A percentile compares a stretch with the other conserved stretches of the same genome.
Conservation (phyloP, 305 asterid genomes). For the Solanum hybrid region DNA sequence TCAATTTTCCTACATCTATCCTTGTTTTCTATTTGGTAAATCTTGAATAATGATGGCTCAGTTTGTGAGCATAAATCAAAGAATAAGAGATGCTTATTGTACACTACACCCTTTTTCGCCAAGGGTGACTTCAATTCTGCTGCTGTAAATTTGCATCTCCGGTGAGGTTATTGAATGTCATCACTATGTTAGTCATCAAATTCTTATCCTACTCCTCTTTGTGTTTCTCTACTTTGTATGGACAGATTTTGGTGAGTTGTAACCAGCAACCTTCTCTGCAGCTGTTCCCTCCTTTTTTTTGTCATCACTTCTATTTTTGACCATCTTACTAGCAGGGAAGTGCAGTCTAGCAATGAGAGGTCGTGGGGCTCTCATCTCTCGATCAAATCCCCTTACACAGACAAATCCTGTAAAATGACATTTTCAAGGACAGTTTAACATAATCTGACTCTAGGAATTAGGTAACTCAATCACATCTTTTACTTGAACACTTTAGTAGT, state of each 20-base stretch:
- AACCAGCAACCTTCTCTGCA: slow-evolving; percentile 15
- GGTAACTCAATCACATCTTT: not conserved
- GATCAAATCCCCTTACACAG: slow-evolving; percentile 89
- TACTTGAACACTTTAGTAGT: not conserved
- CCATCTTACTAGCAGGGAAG: slow-evolving; percentile 47
- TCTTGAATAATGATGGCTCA: slow-evolving; percentile 36
- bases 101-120: slow-evolving; percentile 15
- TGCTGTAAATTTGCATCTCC: slow-evolving; percentile 21
- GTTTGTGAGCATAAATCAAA: slow-evolving; percentile 26
- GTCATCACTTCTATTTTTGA: slow-evolving; percentile 29
- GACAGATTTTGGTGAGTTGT: slow-evolving; percentile 20
- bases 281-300: slow-evolving; percentile 17
- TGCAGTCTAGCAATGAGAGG: slow-evolving; percentile 78
- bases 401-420: slow-evolving; percentile 62
- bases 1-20: not conserved
- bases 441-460: not conserved
- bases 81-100: slow-evolving; percentile 16
- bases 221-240: slow-evolving; percentile 26
- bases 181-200: slow-evolving; percentile 27
- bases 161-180: slow-evolving; percentile 29
- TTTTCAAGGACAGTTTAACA: not conserved
- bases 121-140: slow-evolving; percentile 20
- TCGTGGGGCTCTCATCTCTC: slow-evolving; percentile 55
- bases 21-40: not conserved
- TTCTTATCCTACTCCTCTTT: slow-evolving; percentile 12